These are phyloP conservation scores for Mucor mucedo DNA, from an alignment of 371 early-diverging fungal genomes.

Conservation along the genomic window DNA sequence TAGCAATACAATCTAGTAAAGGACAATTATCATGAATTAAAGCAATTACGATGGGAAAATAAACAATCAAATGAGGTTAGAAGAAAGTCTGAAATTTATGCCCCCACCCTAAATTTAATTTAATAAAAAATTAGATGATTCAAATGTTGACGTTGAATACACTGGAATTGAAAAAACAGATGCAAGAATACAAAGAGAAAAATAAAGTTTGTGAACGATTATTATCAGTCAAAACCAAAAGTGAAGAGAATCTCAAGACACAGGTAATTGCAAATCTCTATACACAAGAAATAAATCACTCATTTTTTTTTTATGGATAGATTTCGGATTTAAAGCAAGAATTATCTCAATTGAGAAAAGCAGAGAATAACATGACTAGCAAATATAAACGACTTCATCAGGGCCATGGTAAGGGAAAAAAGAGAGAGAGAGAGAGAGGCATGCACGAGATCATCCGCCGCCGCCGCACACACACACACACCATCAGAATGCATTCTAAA, in stretches of 20 bases:
- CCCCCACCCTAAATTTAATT: not conserved
- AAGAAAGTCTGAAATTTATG: not conserved
- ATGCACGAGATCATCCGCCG: constrained; percentile 1
- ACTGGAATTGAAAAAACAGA: constrained; percentile 9
- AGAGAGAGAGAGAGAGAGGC: not conserved
- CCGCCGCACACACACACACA: too few relatives aligned
- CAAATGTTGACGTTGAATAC: not conserved
- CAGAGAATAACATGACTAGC: constrained; percentile 12
- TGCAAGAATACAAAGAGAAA: not conserved
- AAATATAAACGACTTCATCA: constrained; percentile 19
- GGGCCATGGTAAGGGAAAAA: constrained; percentile 18
- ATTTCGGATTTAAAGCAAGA: constrained; percentile 27
- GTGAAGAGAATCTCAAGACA: constrained; percentile 37
- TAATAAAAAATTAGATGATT: constrained; percentile 4
- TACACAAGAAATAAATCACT: not conserved
- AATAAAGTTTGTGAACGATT: not conserved
- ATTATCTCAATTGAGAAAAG: constrained; percentile 12
- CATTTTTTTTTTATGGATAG: not conserved
- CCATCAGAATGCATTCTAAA: not conserved
- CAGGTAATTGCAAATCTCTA: constrained; percentile 34
- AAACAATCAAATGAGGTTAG: constrained; percentile 18
- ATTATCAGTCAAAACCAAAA: not conserved
- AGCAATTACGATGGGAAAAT: constrained; percentile 18
- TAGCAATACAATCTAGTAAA: constrained; percentile 13
- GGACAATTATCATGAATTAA: constrained; percentile 19